phyloP scores from a whole-genome alignment of 768 basidiomycete species.

The Hygrocybe punicea region DNA sequence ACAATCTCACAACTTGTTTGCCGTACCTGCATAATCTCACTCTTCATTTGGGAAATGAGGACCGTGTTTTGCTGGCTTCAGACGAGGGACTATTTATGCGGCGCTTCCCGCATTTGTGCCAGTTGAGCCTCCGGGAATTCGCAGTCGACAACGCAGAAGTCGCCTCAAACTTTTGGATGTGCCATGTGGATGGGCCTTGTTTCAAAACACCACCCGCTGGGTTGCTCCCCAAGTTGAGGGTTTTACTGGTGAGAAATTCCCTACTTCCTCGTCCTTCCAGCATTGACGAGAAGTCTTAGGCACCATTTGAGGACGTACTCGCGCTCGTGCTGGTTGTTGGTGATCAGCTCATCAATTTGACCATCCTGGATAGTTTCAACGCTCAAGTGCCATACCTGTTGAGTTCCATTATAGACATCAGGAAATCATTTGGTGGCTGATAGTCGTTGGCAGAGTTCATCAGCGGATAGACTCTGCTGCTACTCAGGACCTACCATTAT shows the following conservation, averaged over 20 bases:
- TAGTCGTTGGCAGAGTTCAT: too few relatives aligned
- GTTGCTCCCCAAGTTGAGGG: not conserved
- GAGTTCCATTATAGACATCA: too few relatives aligned
- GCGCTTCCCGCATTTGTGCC: not conserved
- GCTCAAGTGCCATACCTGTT: conserved; percentile 22
- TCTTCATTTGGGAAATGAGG: not conserved
- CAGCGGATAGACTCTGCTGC: too few relatives aligned
- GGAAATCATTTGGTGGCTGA: too few relatives aligned
- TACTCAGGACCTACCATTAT: too few relatives aligned
- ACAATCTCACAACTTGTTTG: not conserved
- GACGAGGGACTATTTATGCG: not conserved
- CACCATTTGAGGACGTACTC: not conserved
- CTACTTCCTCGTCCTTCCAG: not conserved
- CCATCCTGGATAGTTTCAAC: conserved; percentile 11
- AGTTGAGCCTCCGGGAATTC: not conserved
- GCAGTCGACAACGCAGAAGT: not conserved
- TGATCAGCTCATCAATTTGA: conserved; percentile 11
- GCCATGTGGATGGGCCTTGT: not conserved
- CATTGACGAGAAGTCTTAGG: not conserved
- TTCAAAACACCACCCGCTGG: not conserved
- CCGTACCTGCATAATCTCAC: not conserved
- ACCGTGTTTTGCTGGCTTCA: not conserved
- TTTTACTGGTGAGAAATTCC: not conserved
- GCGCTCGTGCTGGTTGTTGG: conserved; percentile 11
- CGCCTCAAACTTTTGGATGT: not conserved